A percentile compares a stretch with the other conserved stretches of the same genome.
Conservation (phyloP, 345 rosid species). For the Trapa bicornis region DNA sequence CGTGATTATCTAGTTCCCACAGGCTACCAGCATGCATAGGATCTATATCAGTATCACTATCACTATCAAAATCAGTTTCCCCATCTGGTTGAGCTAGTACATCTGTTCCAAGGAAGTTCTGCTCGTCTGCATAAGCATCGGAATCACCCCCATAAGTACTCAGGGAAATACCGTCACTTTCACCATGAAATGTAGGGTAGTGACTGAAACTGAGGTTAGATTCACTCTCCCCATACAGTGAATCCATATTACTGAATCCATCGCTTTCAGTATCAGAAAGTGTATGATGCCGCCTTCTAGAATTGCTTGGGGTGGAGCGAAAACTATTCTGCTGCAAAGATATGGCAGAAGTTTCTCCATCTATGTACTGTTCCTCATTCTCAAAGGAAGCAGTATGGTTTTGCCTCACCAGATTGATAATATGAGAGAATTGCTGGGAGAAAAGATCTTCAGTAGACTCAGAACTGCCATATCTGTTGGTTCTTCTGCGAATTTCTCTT, state of each 20-base stretch:
- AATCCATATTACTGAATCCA: constrained; percentile 46
- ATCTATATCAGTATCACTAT: constrained; percentile 79
- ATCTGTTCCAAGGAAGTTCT: constrained; percentile 38
- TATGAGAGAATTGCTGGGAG: constrained; percentile 44
- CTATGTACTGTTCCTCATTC: constrained; percentile 28
- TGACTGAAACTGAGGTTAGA: constrained; percentile 45
- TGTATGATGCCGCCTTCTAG: constrained; percentile 50
- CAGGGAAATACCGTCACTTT: constrained; percentile 54
- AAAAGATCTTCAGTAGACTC: constrained; percentile 48
- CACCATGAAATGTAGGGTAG: constrained; percentile 38
- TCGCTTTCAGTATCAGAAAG: constrained; percentile 76
- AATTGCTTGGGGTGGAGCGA: constrained; percentile 42
- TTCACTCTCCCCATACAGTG: constrained; percentile 47
- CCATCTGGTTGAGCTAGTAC: constrained; percentile 32
- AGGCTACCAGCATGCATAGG: constrained; percentile 84
- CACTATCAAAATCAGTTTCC: constrained; percentile 43
- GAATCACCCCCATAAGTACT: constrained; percentile 68
- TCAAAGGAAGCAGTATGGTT: constrained; percentile 29
- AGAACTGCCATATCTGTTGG: constrained; percentile 44
- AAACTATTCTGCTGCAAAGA: constrained; percentile 29
- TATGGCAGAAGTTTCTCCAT: constrained; percentile 27
- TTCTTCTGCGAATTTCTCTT: constrained; percentile 29
- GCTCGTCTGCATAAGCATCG: constrained; percentile 66
- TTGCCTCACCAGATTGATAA: constrained; percentile 43
- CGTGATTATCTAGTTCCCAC: constrained; percentile 61